Evolutionary conservation across 768 basidiomycete species (phyloP).

Genomic region (Boletus fagicola): DNA sequence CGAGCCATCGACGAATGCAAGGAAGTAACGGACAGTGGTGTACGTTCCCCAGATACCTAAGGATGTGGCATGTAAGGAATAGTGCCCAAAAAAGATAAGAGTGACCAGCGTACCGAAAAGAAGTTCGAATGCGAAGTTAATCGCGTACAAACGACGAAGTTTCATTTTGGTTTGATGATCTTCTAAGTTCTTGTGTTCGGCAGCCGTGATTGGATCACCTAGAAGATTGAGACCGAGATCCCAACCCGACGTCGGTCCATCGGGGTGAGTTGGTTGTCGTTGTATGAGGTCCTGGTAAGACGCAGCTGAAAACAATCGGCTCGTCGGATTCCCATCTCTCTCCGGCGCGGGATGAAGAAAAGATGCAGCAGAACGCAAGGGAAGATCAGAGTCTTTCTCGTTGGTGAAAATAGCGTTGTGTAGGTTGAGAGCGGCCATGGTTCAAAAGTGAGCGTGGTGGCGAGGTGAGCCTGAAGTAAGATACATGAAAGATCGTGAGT

Average conservation of each 20-base stretch:
- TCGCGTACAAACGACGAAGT: conserved; percentile 35
- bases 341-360: conserved; percentile 21
- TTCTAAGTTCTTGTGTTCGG: conserved; percentile 33
- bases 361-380: conserved; percentile 19
- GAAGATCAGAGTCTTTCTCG: conserved; percentile 24
- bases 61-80: neutral
- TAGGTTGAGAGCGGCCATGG: conserved; percentile 61
- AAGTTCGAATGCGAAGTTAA: conserved; percentile 29
- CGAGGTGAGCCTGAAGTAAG: conserved; percentile 7
- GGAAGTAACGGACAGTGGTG: conserved; percentile 61
- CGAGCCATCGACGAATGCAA: conserved; percentile 52
- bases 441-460: conserved; percentile 16
- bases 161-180: conserved; percentile 30
- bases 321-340: conserved; percentile 15
- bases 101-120: conserved; percentile 36
- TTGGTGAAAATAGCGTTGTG: conserved; percentile 52
- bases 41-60: conserved; percentile 61
- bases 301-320: conserved; percentile 20
- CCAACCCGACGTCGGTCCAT: conserved; percentile 32
- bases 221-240: conserved; percentile 31
- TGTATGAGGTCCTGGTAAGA: conserved; percentile 39
- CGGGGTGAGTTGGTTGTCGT: conserved; percentile 44
- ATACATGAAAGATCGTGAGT: conserved; percentile 17
- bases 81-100: neutral
- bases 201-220: conserved; percentile 30